Percentiles rank a stretch among this genome's conserved stretches.
These are phyloP conservation scores for Pseudomicrostroma phylloplanum DNA, from an alignment of 1,284 basidiomycete genomes.

Conservation along the genomic window DNA sequence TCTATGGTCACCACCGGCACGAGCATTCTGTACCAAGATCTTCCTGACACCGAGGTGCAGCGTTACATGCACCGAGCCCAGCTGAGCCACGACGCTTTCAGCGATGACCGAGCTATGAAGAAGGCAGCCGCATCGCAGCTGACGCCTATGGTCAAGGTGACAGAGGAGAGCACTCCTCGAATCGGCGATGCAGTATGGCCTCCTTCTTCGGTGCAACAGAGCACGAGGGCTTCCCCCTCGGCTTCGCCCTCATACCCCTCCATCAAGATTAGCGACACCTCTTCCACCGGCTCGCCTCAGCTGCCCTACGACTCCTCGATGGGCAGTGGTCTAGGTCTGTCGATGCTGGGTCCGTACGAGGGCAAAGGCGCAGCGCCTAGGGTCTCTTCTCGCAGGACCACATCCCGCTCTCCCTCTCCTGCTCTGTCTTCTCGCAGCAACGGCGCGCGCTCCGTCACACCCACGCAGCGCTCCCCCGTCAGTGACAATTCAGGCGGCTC, in stretches of 20 bases:
- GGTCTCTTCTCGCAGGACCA: neutral
- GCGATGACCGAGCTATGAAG: neutral
- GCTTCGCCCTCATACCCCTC: neutral
- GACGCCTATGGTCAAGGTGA: too few species aligned
- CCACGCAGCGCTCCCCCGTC: neutral
- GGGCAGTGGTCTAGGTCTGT: neutral
- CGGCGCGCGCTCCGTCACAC: neutral
- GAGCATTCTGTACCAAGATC: neutral
- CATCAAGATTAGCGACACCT: neutral
- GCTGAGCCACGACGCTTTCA: neutral
- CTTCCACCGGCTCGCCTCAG: neutral
- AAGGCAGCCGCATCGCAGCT: too few species aligned
- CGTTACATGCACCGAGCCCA: neutral
- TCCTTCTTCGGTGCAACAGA: neutral
- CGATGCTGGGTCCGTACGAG: neutral
- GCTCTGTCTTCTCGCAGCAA: neutral
- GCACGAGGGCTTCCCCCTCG: neutral
- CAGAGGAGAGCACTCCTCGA: neutral
- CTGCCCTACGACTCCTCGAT: neutral
- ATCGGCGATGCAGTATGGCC: neutral
- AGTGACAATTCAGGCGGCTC: neutral
- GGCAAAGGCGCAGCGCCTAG: neutral
- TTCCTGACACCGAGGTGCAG: neutral
- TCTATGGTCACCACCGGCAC: slow-evolving; percentile 2
- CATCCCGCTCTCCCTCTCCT: neutral